phyloP scores from a whole-genome alignment of 768 basidiomycete species.

The Collybia nuda region DNA sequence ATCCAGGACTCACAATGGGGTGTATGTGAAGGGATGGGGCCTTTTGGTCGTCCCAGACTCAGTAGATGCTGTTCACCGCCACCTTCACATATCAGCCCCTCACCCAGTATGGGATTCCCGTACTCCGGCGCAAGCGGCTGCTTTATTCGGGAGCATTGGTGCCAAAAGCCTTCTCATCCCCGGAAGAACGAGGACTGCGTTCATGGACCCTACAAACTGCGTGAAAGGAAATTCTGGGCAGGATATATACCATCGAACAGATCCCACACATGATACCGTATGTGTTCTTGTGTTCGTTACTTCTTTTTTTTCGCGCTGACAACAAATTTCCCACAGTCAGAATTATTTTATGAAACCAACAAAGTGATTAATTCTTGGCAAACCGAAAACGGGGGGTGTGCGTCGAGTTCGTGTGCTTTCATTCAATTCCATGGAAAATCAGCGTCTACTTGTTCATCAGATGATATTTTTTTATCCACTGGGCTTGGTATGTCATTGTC shows the following conservation, averaged over 20 bases:
- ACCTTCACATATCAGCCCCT: constrained; percentile 44
- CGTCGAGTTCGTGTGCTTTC: constrained; percentile 37
- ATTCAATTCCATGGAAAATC: constrained; percentile 51
- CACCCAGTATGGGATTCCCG: constrained; percentile 40
- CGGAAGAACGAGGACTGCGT: constrained; percentile 38
- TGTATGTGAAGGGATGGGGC: constrained; percentile 34
- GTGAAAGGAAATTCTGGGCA: constrained; percentile 16
- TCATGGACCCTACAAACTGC: constrained; percentile 29
- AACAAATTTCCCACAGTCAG: constrained; percentile 24
- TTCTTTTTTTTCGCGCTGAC: neutral
- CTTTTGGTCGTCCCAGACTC: constrained; percentile 29
- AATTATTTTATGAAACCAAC: constrained; percentile 44
- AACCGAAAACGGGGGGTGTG: constrained; percentile 34
- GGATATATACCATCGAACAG: constrained; percentile 39
- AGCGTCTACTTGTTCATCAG: constrained; percentile 30
- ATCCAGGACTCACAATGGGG: constrained; percentile 6
- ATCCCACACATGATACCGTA: constrained; percentile 47
- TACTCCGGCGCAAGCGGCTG: constrained; percentile 39
- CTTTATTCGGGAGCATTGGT: constrained; percentile 35
- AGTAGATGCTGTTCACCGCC: constrained; percentile 18
- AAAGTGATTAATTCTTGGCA: constrained; percentile 40
- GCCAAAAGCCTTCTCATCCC: constrained; percentile 42
- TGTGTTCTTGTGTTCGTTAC: neutral
- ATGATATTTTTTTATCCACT: constrained; percentile 44
- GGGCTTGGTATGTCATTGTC: constrained; percentile 37